Evolutionary conservation across 75 land plant species (phyloP).

Genomic region (Cryptomeria japonica): DNA sequence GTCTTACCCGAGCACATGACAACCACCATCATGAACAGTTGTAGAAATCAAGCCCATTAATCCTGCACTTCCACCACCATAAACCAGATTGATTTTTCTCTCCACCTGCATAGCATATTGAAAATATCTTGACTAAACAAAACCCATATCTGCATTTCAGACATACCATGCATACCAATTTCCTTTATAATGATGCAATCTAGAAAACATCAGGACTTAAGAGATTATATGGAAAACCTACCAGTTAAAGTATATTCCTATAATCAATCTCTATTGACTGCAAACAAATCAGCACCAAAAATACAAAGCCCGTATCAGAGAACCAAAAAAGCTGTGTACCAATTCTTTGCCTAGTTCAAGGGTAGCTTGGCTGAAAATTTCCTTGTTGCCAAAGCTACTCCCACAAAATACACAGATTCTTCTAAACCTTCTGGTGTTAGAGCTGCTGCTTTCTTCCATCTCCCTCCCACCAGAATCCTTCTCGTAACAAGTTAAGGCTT

Average conservation of each 20-base stretch:
- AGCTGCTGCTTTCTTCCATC: conserved; percentile 7
- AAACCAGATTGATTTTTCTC: conserved; percentile 36
- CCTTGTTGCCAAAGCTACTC: conserved; percentile 64
- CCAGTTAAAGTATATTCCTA: not conserved
- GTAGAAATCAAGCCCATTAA: conserved; percentile 13
- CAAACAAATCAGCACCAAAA: not conserved
- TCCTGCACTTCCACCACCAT: conserved; percentile 69
- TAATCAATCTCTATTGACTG: not conserved
- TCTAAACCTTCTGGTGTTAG: conserved; percentile 30
- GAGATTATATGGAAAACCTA: not conserved
- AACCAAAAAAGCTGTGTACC: conserved; percentile 17
- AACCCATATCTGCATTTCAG: not conserved
- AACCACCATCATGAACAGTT: conserved; percentile 9
- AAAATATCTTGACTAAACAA: not conserved
- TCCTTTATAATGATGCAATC: not conserved
- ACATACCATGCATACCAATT: not conserved
- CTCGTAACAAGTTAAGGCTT: not conserved
- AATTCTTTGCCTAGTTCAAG: conserved; percentile 57
- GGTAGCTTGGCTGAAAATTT: conserved; percentile 69
- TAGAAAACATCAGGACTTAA: not conserved
- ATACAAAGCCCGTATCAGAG: not conserved
- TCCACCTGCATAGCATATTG: conserved; percentile 1
- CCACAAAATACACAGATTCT: conserved; percentile 88
- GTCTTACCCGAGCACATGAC: conserved; percentile 15
- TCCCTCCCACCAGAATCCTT: not conserved